These are phyloP conservation scores for Centella asiatica DNA, from an alignment of 129 eudicot genomes.

Conservation along the genomic window DNA sequence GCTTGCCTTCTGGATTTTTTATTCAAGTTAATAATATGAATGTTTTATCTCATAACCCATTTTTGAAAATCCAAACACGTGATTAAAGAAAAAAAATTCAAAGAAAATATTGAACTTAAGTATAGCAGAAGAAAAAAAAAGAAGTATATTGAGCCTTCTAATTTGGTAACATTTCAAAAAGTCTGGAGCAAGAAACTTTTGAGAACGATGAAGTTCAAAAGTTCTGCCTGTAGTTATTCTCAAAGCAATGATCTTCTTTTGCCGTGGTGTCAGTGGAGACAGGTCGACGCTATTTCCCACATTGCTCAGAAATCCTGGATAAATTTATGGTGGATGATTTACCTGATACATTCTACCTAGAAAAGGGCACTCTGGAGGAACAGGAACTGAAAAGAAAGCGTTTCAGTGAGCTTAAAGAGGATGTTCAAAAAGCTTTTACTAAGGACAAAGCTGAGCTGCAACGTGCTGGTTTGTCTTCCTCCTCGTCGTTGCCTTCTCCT, in stretches of 20 bases:
- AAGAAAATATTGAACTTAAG: too few species aligned
- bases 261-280: slow-evolving; percentile 20
- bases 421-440: slow-evolving; percentile 26
- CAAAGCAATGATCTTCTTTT: background rate
- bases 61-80: too few species aligned
- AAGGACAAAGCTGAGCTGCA: slow-evolving; percentile 27
- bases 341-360: slow-evolving; percentile 20
- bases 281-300: slow-evolving; percentile 30
- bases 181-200: too few species aligned
- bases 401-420: slow-evolving; percentile 27
- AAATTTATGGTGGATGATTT: slow-evolving; percentile 32
- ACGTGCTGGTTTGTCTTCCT: slow-evolving; percentile 15
- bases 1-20: too few species aligned
- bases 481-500: slow-evolving; percentile 12
- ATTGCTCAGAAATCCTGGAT: slow-evolving; percentile 32
- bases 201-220: too few species aligned
- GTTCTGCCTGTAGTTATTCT: too few species aligned
- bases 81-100: too few species aligned
- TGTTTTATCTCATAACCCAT: too few species aligned
- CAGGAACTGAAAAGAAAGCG: slow-evolving; percentile 17
- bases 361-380: slow-evolving; percentile 27
- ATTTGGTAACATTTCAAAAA: too few species aligned
- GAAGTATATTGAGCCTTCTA: too few species aligned
- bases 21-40: too few species aligned
- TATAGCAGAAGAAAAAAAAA: too few species aligned